These are phyloP conservation scores for Balakata baccata DNA, from an alignment of 345 rosid species.

Conservation along the genomic window DNA sequence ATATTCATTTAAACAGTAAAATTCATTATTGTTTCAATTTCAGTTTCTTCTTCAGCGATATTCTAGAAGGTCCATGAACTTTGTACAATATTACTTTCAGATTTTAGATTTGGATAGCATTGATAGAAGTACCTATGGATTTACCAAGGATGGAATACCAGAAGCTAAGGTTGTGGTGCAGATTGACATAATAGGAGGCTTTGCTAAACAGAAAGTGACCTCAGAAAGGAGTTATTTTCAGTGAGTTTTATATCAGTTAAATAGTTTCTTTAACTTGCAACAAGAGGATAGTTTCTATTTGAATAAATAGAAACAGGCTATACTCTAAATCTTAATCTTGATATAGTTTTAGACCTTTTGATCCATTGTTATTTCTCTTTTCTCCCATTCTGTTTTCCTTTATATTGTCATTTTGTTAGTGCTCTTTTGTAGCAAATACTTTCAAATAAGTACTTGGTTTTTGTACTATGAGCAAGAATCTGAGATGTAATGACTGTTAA, in stretches of 20 bases:
- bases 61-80: neutral
- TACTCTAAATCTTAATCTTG: neutral
- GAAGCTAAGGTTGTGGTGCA: constrained; percentile 66
- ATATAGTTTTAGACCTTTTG: neutral
- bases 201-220: constrained; percentile 79
- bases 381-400: neutral
- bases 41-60: constrained; percentile 10
- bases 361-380: neutral
- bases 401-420: neutral
- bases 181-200: constrained; percentile 77
- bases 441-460: neutral
- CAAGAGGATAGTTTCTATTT: constrained; percentile 2
- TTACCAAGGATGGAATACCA: constrained; percentile 48
- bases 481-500: too few species aligned
- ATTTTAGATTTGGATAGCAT: constrained; percentile 57
- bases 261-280: neutral
- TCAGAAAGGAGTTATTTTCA: constrained; percentile 76
- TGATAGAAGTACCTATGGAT: constrained; percentile 51
- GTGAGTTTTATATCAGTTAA: constrained; percentile 36
- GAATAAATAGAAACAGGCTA: neutral
- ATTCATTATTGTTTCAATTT: constrained; percentile 11
- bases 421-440: neutral
- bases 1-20: constrained; percentile 36
- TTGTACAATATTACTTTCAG: constrained; percentile 38
- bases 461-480: too few species aligned